phyloP scores from a whole-genome alignment of 2,329 filamentous ascomycete species.

The Ampelomyces quisqualis region DNA sequence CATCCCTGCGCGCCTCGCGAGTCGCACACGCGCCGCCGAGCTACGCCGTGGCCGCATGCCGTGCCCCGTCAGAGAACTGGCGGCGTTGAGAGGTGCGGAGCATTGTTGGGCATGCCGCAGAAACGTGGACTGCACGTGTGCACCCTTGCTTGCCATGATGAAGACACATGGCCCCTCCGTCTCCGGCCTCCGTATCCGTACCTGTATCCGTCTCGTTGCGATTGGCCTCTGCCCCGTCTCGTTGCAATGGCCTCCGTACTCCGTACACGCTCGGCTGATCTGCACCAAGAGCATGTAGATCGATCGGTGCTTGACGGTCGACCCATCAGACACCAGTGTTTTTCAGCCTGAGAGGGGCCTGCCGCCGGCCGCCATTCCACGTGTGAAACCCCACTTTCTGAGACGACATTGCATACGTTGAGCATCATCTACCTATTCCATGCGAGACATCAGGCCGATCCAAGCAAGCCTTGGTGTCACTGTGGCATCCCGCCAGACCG shows the following conservation, averaged over 20 bases:
- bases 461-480: constrained; percentile 27
- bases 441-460: constrained; percentile 35
- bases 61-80: not conserved
- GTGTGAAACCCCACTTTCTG: constrained; percentile 27
- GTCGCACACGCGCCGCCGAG: constrained; percentile 8
- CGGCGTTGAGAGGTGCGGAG: constrained; percentile 32
- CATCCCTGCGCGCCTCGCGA: constrained; percentile 30
- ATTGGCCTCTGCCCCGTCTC: too few relatives aligned
- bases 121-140: constrained; percentile 41
- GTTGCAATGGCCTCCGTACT: too few relatives aligned
- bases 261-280: constrained; percentile 21
- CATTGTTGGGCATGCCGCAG: constrained; percentile 29
- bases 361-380: constrained; percentile 23
- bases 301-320: constrained; percentile 21
- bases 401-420: constrained; percentile 21
- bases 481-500: constrained; percentile 21
- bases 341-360: constrained; percentile 13
- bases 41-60: constrained; percentile 16
- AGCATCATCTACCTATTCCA: too few relatives aligned
- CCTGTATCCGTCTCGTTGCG: too few relatives aligned
- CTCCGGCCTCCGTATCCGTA: too few relatives aligned
- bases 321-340: constrained; percentile 17
- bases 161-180: too few relatives aligned
- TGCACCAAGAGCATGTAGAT: constrained; percentile 9
- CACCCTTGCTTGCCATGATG: constrained; percentile 30